Evolutionary conservation across 768 basidiomycete genomes (phyloP), one percentile per base, ranked within the genome.

Genomic region (Suillus subalutaceus): DNA sequence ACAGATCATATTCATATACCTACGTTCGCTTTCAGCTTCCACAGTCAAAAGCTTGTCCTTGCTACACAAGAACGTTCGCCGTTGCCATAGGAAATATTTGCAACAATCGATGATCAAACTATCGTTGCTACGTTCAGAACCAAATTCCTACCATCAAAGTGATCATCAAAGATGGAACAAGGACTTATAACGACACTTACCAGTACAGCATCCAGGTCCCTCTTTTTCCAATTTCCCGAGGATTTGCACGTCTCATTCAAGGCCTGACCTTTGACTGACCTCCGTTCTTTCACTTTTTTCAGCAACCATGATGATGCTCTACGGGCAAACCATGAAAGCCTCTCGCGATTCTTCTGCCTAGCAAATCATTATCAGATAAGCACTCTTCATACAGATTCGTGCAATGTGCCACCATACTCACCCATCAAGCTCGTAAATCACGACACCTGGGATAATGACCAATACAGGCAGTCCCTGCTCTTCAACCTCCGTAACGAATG

Each of bases 371-470:
- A 38, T 66, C 38, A 57, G 41, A 52, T 56, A 8, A 44, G 67
- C 57, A 63, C 50, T 63, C 23, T 43, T 64, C 41, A 26, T 46
- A 30, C 30, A 35, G 55, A 56, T 53, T 16, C 56, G 62, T 44
- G 56, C 61, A 41, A 62, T 60, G 53, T 50, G 35, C 53, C 13
- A 63, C 13, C 52, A 26, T 41, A 69, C 83, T 65, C 72, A 91
- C 91, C 83, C 82, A 72, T 95, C 93, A 44, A 95, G 84, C 75
- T 95, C 93, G 61, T 86, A 82, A 62, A 94, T 83, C 20, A 94
- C 93, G 8, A 84, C 86, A 12, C 88, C 89, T 0, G 93, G 93
- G 60, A 94, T 84, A 67, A 94, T 79, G 35, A 93, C 77, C 61
- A 86, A 66, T 52, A 90, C 78, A n/a, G 86, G 84, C n/a, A 86